These are phyloP conservation scores for Rutidosis leptorrhynchoides DNA, from an alignment of 129 eudicot genomes.

Conservation along the genomic window DNA sequence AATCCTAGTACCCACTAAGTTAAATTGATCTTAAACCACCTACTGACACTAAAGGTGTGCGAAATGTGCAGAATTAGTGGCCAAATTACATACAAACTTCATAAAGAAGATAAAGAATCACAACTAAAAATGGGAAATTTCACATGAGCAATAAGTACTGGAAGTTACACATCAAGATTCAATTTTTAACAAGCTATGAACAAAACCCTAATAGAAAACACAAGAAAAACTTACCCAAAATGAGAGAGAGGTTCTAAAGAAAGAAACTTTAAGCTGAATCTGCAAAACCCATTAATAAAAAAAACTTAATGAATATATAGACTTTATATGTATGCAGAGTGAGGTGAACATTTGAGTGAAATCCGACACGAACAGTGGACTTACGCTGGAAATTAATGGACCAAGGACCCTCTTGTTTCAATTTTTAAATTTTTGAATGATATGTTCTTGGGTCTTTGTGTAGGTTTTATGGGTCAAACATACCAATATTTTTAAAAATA, in stretches of 20 bases:
- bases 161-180: conserved; percentile 21
- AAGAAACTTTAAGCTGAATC: conserved; percentile 18
- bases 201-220: conserved; percentile 13
- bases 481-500: neutral
- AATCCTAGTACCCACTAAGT: conserved; percentile 18
- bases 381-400: conserved; percentile 18
- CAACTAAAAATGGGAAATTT: conserved; percentile 7
- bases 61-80: conserved; percentile 17
- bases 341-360: neutral
- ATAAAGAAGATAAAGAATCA: conserved; percentile 12
- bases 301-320: neutral
- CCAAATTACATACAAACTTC: conserved; percentile 21
- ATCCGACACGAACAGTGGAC: conserved; percentile 12
- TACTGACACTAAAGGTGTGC: too few relatives aligned
- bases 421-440: too few relatives aligned
- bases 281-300: conserved; percentile 18
- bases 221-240: conserved; percentile 23
- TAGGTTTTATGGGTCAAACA: neutral
- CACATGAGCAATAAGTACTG: neutral
- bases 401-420: conserved; percentile 15
- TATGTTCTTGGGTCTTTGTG: too few relatives aligned
- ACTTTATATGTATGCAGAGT: conserved; percentile 1
- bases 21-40: too few relatives aligned
- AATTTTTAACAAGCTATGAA: conserved; percentile 18
- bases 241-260: conserved; percentile 17